Evolutionary conservation across 1,139 yeast species (phyloP), one percentile per base, ranked within the genome.

Genomic region (Geotrichum restrictum): DNA sequence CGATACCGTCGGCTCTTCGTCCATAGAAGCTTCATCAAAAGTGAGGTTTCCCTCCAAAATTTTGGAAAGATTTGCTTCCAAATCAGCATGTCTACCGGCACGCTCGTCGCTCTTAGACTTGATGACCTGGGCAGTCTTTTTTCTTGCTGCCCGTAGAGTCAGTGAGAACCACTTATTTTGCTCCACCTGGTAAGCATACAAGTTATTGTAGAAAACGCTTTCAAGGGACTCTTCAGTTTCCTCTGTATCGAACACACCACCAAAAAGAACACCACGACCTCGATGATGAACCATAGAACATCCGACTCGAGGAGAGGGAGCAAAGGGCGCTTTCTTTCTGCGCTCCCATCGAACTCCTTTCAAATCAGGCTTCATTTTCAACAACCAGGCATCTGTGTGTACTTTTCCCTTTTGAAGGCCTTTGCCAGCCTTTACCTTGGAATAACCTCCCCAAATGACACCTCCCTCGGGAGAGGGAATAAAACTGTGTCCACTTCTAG

Each of bases 191-290:
- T 88, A 91, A 3, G 94, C 84, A 63, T 82, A 83, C 51, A 93
- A 71, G 57, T 83, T 83, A 65, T 91, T 89, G 72, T 79, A 93
- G 65, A 91, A 93, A 49, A 80, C 82, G 2, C 96, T 88, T 45
- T 86, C 94, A 59, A 93, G 73, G 50, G 86, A 81, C 67, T 93
- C 98, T 68, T 93, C 98, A 34, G 96, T 91, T 69, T 93, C 98
- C 60, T 89, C 96, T 57, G 79, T 86, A 69, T 93, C 98, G 64
- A 80, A 91, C 13, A 93, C 98, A 58, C 98, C 98, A 40, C 98
- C 98, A 72, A 91, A 93, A 66, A 91, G 66, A 14, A 93, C 79
- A 55, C 98, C 98, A 74, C 98, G 81, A 56, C 94, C 95, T 62
- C 89, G 87, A 69, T 93, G 98, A 63, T 78, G 78, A 2, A 82